Evolutionary conservation across 108 stramenopile genomes (phyloP).

Genomic region (Skeletonema menzelii): DNA sequence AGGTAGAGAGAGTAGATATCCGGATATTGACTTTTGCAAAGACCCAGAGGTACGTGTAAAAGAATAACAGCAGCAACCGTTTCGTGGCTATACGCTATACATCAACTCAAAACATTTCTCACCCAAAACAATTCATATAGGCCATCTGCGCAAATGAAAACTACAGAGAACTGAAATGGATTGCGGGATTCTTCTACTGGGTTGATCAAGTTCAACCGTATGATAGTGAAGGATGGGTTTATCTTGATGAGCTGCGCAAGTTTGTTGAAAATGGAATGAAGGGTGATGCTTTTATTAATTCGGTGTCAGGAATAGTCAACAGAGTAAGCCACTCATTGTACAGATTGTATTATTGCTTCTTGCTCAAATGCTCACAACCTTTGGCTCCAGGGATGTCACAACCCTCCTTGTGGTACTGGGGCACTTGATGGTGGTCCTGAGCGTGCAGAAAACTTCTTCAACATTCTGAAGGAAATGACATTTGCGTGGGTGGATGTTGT

Average conservation of each 20-base stretch:
- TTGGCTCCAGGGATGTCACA: conserved; percentile 20
- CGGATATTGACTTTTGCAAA: conserved; percentile 51
- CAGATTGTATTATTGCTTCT: background rate
- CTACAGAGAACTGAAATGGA: conserved; percentile 15
- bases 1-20: conserved; percentile 42
- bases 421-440: conserved; percentile 62
- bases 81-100: background rate
- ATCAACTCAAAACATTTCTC: background rate
- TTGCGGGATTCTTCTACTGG: conserved; percentile 60
- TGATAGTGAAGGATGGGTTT: conserved; percentile 45
- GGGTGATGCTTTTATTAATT: conserved; percentile 40
- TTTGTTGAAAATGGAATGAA: conserved; percentile 50
- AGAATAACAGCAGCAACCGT: conserved; percentile 31
- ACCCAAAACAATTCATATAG: background rate
- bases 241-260: conserved; percentile 37
- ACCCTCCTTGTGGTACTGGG: conserved; percentile 44
- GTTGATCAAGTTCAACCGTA: conserved; percentile 46
- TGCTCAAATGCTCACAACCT: background rate
- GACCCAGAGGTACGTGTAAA: conserved; percentile 51
- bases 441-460: conserved; percentile 59
- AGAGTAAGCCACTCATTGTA: conserved; percentile 7
- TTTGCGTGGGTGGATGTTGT: conserved; percentile 26
- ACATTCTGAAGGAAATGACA: conserved; percentile 51
- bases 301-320: conserved; percentile 51
- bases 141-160: conserved; percentile 1